These are phyloP conservation scores for Arctium lappa DNA, from an alignment of 129 eudicot genomes.

Conservation along the genomic window DNA sequence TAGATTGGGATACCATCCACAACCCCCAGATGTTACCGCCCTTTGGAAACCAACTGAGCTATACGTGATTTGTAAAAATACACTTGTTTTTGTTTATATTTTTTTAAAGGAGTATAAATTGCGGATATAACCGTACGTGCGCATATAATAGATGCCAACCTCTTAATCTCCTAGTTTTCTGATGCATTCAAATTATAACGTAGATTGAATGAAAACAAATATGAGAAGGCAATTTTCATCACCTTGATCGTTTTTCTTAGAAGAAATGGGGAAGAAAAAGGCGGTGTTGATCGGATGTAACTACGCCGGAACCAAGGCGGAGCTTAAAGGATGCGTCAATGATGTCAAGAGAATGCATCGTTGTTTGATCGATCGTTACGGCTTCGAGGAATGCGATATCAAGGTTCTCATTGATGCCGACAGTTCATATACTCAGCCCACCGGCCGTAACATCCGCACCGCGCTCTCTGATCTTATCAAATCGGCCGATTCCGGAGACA, in stretches of 20 bases:
- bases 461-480: slow-evolving; percentile 56
- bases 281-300: slow-evolving; percentile 84
- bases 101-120: too few relatives aligned
- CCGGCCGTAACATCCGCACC: slow-evolving; percentile 63
- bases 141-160: not conserved
- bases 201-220: not conserved
- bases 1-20: too few relatives aligned
- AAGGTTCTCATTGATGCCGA: slow-evolving; percentile 67
- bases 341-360: slow-evolving; percentile 65
- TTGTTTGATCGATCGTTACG: slow-evolving; percentile 64
- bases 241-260: not conserved
- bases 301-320: slow-evolving; percentile 79
- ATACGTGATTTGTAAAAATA: too few relatives aligned
- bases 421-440: slow-evolving; percentile 60
- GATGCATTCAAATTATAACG: not conserved
- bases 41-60: too few relatives aligned
- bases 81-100: too few relatives aligned
- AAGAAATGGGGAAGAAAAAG: slow-evolving; percentile 58
- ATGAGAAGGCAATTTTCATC: not conserved
- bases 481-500: slow-evolving; percentile 59
- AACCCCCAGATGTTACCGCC: too few relatives aligned
- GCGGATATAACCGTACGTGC: too few relatives aligned
- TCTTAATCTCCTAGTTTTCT: not conserved
- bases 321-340: slow-evolving; percentile 82
- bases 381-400: slow-evolving; percentile 59